Evolutionary conservation across 441 rosid genomes (phyloP).

Genomic region (Populus hybrid): DNA sequence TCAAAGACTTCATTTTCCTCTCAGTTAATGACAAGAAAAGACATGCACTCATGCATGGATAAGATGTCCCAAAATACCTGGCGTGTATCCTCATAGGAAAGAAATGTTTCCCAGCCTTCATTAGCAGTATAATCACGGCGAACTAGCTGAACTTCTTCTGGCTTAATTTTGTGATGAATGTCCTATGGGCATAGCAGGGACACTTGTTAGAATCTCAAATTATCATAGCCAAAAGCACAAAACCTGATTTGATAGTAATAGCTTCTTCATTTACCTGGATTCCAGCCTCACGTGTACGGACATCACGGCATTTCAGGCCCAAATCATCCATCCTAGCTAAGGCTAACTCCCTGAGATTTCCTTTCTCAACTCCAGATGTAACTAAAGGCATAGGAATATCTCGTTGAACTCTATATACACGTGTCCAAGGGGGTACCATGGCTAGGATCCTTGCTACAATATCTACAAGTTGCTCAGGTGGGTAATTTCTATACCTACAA

Average conservation of each 20-base stretch:
- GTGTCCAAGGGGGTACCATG: conserved; percentile 99
- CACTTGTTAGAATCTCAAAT: conserved; percentile 9
- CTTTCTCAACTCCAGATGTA: conserved; percentile 99
- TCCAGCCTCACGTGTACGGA: conserved; percentile 99
- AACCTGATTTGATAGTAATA: conserved; percentile 2
- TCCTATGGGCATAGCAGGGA: conserved; percentile 48
- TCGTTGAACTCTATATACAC: conserved; percentile 97
- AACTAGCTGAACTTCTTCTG: conserved; percentile 97
- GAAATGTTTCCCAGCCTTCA: conserved; percentile 98
- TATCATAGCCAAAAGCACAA: conserved; percentile 7
- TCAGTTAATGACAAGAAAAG: background rate
- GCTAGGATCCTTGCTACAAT: conserved; percentile 97
- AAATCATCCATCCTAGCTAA: conserved; percentile 96
- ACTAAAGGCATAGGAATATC: conserved; percentile 99
- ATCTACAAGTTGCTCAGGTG: conserved; percentile 98
- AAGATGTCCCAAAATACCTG: conserved; percentile 53
- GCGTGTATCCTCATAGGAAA: conserved; percentile 89
- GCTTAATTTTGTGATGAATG: conserved; percentile 91
- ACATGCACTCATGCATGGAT: background rate
- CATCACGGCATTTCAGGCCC: conserved; percentile 98
- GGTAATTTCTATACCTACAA: conserved; percentile 85
- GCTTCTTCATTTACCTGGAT: conserved; percentile 60
- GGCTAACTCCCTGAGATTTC: conserved; percentile 97
- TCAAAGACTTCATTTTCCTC: background rate
- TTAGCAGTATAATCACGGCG: conserved; percentile 98